Evolutionary conservation across 345 rosid genomes (phyloP).

Genomic region (Salix brachista): DNA sequence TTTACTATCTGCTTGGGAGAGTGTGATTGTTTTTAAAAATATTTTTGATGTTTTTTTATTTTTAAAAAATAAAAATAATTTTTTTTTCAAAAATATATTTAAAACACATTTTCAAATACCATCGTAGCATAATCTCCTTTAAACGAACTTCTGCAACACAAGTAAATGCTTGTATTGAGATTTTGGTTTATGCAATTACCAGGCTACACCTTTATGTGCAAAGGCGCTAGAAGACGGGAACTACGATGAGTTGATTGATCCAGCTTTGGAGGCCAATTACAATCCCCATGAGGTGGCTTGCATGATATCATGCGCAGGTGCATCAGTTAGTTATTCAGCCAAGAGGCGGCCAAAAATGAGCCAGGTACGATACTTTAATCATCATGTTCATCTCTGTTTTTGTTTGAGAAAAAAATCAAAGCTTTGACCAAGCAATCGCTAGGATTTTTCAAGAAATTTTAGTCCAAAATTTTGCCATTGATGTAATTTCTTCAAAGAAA

Average conservation of each 20-base stretch:
- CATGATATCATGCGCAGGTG: conserved; percentile 76
- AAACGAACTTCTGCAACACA: not conserved
- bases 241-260: conserved; percentile 55
- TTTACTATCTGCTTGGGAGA: too few species aligned
- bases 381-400: not conserved
- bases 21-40: too few species aligned
- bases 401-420: not conserved
- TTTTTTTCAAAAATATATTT: too few species aligned
- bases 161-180: not conserved
- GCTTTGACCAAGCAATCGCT: not conserved
- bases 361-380: conserved; percentile 41
- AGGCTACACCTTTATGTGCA: conserved; percentile 71
- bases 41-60: too few species aligned
- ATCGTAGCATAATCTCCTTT: not conserved
- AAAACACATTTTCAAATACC: too few species aligned
- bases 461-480: not conserved
- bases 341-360: conserved; percentile 80
- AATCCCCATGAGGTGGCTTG: conserved; percentile 57
- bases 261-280: conserved; percentile 49
- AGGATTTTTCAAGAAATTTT: not conserved
- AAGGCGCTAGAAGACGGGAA: conserved; percentile 52
- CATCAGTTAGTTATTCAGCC: conserved; percentile 65
- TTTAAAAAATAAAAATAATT: too few species aligned
- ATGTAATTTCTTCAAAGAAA: not conserved
- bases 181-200: conserved; percentile 14